Base-by-base conservation (phyloP, 495 filamentous ascomycete genomes). In the Trichoderma reesei region DNA sequence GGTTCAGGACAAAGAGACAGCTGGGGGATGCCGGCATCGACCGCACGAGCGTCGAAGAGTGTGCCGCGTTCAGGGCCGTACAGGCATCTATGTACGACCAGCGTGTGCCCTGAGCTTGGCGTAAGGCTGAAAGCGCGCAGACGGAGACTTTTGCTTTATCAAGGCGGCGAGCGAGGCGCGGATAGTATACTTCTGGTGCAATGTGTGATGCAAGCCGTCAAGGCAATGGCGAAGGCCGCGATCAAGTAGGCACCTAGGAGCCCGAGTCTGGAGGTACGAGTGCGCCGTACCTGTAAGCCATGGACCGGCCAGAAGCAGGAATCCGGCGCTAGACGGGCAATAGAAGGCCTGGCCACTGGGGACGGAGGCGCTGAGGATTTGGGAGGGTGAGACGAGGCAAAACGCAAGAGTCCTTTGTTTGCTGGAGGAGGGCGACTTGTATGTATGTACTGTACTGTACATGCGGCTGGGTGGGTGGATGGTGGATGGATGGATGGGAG, bases 301-400 rank as follows among this genome's bases (percentile, higher is more conserved):
- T 46, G n/a, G n/a, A n/a, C n/a, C n/a, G n/a, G n/a, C n/a, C n/a
- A n/a, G n/a, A n/a, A n/a, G n/a, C n/a, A n/a, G n/a, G n/a, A n/a
- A n/a, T n/a, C 42, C 7, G 51, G 51, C 51, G 51, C 51, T 56
- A 34, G 51, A 33, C 51, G 34, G 20, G n/a, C 51, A 26, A 56
- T 33, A 34, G 10, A 34, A 56, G 51, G 51, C 51, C 51, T 34
- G 34, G 51, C 51, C 31, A 56, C 13, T 34, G 4, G 8, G 51
- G n/a, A 56, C 51, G 51, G 51, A 56, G 51, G 31, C 51, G 51
- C 8, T 56, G 51, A 31, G 51, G 51, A 56, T 56, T 56, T 5
- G 51, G 44, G 51, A 11, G 51, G 51, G 51, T 56, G 51, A 56
- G 51, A 56, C 51, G 51, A 56, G 51, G 51, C 51, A 34, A 56